Base-by-base conservation (phyloP, 2,329 filamentous ascomycete species). In the Dactylella cylindrospora region DNA sequence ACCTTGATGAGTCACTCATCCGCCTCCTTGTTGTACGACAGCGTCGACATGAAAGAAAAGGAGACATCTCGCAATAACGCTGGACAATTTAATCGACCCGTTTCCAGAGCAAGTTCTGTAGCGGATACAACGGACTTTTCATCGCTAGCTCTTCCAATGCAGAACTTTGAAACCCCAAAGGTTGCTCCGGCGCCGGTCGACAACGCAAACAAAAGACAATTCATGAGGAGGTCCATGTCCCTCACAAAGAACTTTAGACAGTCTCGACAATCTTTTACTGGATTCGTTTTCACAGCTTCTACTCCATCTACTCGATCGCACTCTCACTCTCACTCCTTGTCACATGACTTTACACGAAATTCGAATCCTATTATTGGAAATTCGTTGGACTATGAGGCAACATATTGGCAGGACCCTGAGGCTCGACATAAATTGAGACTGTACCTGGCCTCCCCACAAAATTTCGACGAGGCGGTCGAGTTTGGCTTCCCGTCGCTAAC, bases 391-490 rank as follows among this genome's bases (percentile, higher is more conserved):
- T 79, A 84, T 3, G 78, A 80, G 26, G 86, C 88, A 3, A 82
- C 87, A 29, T 86, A 95, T 73, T 96, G 95, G 70, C 88, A 89
- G 71, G 90, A 96, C 68, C 89, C 90, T 0, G 88, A 95, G 71
- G 88, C 90, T 31, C 82, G 91, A 26, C 78, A 88, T 68, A 95
- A 94, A 73, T 77, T 97, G 15, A 84, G 90, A 9, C 83, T 88
- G 5, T 95, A 90, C 69, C 80, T 95, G 15, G 86, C 88, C 5
- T 95, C 90, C 1, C 86, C 90, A 0, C 88, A 95, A 67, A 95
- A 71, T 19, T 97, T 97, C 68, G 91, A 97, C 71, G 91, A 97
- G 73, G 90, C 88, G 1, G 81, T 97, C 46, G 88, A 95, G 71
- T 96, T 94, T 73, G 91, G 91, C 0, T 97, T 96, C 68, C 89